phyloP scores from a whole-genome alignment of 2,329 filamentous ascomycete genomes.

The Coleophoma crateriformis region DNA sequence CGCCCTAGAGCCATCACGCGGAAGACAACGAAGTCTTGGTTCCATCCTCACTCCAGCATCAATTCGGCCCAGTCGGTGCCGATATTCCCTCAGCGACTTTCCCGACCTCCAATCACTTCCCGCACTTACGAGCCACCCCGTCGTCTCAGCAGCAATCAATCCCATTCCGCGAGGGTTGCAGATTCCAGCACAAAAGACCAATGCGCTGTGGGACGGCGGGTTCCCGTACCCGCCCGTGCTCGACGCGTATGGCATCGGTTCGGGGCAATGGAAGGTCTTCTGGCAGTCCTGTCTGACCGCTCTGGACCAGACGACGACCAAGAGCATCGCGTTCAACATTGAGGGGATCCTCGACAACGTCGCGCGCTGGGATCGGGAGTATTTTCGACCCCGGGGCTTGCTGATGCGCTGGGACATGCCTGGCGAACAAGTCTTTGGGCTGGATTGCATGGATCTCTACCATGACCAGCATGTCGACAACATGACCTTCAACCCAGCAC shows the following conservation, averaged over 20 bases:
- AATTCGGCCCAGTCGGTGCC: too few relatives aligned
- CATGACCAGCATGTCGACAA: conserved; percentile 4
- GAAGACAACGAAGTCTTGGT: too few relatives aligned
- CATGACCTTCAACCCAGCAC: conserved; percentile 2
- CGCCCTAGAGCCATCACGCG: too few relatives aligned
- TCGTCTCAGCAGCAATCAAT: background rate
- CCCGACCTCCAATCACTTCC: too few relatives aligned
- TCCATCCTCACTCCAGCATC: too few relatives aligned
- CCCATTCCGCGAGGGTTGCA: conserved; percentile 8
- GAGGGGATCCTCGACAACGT: conserved; percentile 12
- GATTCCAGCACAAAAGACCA: conserved; percentile 9
- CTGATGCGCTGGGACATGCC: conserved; percentile 18
- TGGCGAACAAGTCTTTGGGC: conserved; percentile 13
- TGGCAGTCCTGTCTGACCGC: conserved; percentile 1
- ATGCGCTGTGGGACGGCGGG: conserved; percentile 2
- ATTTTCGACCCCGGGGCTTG: conserved; percentile 13
- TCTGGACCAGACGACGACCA: background rate
- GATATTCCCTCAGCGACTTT: too few relatives aligned
- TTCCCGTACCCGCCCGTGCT: conserved; percentile 13
- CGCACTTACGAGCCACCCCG: too few relatives aligned
- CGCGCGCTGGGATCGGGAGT: conserved; percentile 9
- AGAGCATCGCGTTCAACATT: conserved; percentile 6
- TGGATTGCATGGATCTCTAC: conserved; percentile 18
- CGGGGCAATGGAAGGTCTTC: conserved; percentile 7
- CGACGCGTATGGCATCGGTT: conserved; percentile 4